Evolutionary conservation across 2,329 filamentous ascomycete species (phyloP).

Genomic region (Scleromitrula shiraiana): DNA sequence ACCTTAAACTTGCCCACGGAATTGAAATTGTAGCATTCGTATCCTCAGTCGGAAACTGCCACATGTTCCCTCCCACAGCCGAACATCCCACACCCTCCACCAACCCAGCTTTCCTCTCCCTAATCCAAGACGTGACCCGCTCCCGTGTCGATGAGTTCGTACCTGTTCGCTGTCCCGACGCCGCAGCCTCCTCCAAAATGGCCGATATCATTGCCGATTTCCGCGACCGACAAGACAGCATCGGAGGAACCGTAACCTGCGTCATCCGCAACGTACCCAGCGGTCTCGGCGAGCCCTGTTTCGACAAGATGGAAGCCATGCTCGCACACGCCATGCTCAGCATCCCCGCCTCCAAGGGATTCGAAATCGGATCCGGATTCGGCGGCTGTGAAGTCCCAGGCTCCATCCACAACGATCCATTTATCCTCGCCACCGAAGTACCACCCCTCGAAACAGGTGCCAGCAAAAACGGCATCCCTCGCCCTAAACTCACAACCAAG

Average conservation of each 20-base stretch:
- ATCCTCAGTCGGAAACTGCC: conserved; percentile 71
- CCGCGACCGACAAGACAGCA: conserved; percentile 74
- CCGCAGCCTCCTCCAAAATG: conserved; percentile 60
- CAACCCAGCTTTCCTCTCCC: conserved; percentile 69
- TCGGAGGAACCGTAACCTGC: conserved; percentile 90
- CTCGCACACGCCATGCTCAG: conserved; percentile 91
- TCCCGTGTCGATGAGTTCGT: conserved; percentile 71
- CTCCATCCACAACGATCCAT: conserved; percentile 87
- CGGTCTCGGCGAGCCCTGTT: conserved; percentile 86
- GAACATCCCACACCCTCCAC: conserved; percentile 60
- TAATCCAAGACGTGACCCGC: conserved; percentile 66
- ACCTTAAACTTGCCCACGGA: conserved; percentile 69
- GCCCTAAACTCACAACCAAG: conserved; percentile 67
- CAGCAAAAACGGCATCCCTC: conserved; percentile 37
- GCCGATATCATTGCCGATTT: conserved; percentile 69
- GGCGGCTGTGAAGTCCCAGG: conserved; percentile 78
- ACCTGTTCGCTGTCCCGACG: conserved; percentile 81
- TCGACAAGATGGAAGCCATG: conserved; percentile 89
- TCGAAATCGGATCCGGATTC: conserved; percentile 92
- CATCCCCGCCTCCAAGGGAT: conserved; percentile 91
- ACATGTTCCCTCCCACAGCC: conserved; percentile 66
- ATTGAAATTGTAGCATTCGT: conserved; percentile 90
- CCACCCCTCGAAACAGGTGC: conserved; percentile 39
- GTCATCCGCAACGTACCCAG: conserved; percentile 80
- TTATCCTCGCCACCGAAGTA: conserved; percentile 46